Evolutionary conservation across 2,329 filamentous ascomycete genomes (phyloP).

Genomic region (Hawksworthiomyces lignivorus): DNA sequence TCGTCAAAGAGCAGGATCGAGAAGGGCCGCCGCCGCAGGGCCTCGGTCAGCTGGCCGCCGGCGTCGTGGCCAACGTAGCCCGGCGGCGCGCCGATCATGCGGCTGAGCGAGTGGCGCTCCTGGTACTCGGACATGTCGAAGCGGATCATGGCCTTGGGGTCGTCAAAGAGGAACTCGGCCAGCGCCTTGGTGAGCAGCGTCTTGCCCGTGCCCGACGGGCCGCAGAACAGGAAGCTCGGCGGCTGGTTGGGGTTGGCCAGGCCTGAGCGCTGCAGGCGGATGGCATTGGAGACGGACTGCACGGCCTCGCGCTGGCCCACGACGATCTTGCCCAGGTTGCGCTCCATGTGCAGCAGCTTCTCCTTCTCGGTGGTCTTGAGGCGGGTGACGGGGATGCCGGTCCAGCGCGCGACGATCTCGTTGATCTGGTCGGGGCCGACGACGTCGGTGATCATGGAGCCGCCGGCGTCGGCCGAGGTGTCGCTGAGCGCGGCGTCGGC

Average conservation of each 20-base stretch:
- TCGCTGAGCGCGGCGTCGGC: slow-evolving; percentile 65
- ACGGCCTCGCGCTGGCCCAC: slow-evolving; percentile 94
- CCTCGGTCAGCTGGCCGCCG: slow-evolving; percentile 91
- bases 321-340: slow-evolving; percentile 71
- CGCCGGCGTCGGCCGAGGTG: slow-evolving; percentile 48
- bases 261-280: slow-evolving; percentile 88
- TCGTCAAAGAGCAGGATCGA: slow-evolving; percentile 97
- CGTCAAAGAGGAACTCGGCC: slow-evolving; percentile 96
- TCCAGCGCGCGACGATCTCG: slow-evolving; percentile 94
- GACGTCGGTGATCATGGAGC: slow-evolving; percentile 79
- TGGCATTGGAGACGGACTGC: slow-evolving; percentile 86
- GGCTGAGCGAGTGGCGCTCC: slow-evolving; percentile 86
- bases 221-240: slow-evolving; percentile 97
- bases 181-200: slow-evolving; percentile 94
- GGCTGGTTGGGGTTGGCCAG: slow-evolving; percentile 94
- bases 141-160: slow-evolving; percentile 93
- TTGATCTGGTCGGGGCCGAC: slow-evolving; percentile 98
- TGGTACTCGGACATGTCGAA: slow-evolving; percentile 99
- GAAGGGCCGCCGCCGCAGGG: slow-evolving; percentile 87
- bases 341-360: slow-evolving; percentile 97
- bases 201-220: slow-evolving; percentile 96
- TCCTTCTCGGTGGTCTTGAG: slow-evolving; percentile 95
- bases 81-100: slow-evolving; percentile 96
- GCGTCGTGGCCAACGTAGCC: slow-evolving; percentile 96
- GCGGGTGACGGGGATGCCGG: slow-evolving; percentile 93